Percentiles rank a stretch among this genome's conserved stretches.
These are phyloP conservation scores for Trametes punicea DNA, from an alignment of 768 basidiomycete species.

Conservation along the genomic window DNA sequence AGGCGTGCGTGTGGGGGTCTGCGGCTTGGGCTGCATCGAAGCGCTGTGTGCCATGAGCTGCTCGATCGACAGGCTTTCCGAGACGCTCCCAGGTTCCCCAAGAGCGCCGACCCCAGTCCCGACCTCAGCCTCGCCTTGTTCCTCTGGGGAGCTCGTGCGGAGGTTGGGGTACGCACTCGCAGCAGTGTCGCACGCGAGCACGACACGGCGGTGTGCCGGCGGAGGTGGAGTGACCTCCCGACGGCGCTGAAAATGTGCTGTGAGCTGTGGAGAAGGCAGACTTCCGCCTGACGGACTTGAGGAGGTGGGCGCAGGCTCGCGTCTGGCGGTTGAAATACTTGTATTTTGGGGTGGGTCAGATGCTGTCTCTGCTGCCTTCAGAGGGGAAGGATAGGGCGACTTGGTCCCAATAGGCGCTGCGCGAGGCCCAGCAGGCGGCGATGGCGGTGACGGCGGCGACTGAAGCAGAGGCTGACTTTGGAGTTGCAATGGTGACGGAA, in stretches of 20 bases:
- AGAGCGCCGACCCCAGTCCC: not conserved
- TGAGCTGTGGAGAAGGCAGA: too few relatives aligned
- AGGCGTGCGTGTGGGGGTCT: not conserved
- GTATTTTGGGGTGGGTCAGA: not conserved
- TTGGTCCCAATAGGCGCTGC: not conserved
- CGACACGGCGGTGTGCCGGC: not conserved
- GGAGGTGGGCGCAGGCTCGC: not conserved
- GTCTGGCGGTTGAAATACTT: not conserved
- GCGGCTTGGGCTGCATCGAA: not conserved
- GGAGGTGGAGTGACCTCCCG: conserved; percentile 9
- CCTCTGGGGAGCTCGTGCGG: not conserved
- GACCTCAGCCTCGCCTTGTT: not conserved
- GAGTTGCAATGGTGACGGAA: not conserved
- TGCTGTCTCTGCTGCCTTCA: not conserved
- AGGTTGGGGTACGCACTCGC: not conserved
- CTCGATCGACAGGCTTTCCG: conserved; percentile 11
- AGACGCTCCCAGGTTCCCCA: not conserved
- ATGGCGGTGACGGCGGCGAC: not conserved
- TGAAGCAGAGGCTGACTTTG: not conserved
- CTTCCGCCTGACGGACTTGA: too few relatives aligned
- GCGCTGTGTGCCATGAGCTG: conserved; percentile 7
- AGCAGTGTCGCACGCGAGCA: not conserved
- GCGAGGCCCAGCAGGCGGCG: not conserved
- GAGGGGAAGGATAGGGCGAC: not conserved
- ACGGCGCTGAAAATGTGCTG: not conserved